Evolutionary conservation across 495 filamentous ascomycete genomes (phyloP), one percentile per base, ranked within the genome.

Genomic region (Lophiostoma macrostomum): DNA sequence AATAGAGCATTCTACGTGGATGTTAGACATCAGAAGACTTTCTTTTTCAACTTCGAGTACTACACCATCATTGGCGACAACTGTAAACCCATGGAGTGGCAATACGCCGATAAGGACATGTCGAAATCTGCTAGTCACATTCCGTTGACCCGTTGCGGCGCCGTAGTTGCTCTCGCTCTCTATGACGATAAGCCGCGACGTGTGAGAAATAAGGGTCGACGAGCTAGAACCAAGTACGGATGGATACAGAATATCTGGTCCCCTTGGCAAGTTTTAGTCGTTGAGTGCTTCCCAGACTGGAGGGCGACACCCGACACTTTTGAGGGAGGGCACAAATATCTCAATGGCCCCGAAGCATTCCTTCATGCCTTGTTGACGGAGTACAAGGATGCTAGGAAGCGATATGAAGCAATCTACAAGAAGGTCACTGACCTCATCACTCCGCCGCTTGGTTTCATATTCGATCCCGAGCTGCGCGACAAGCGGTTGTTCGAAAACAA

Each of bases 41-140:
- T 81, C 54, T 68, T 79, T 22, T 79, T 80, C 58, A 73, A 69
- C 43, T 79, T 81, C 58, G 77, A 80, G 50, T 80, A 78, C 42
- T 78, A 74, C 56, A 77, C 77, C 20, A 68, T 79, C 11, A 63
- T 80, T 8, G 73, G 68, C 11, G 61, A 71, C 10, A 70, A 68
- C 28, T 68, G 71, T 19, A 31, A 70, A 23, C 78, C 78, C 0
- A 73, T 74, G 61, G 62, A 73, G n/a, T 81, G 77, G 77, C 78
- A 80, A 44, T 43, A 55, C 2, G 50, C 71, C 2, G 75, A 77
- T 32, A 68, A 64, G 19, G 66, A 66, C 28, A 63, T 53, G 5
- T 60, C 20, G 7, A 63, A 69, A 20, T 37, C 36, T 18, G 56
- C 58, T 2, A 53, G 28, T 20, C 77, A 81, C 50, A 73, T 80